A percentile compares a stretch with the other conserved stretches of the same genome.
Evolutionary conservation across 2,329 filamentous ascomycete species (phyloP).

Genomic region (Penicillium vulpinum): DNA sequence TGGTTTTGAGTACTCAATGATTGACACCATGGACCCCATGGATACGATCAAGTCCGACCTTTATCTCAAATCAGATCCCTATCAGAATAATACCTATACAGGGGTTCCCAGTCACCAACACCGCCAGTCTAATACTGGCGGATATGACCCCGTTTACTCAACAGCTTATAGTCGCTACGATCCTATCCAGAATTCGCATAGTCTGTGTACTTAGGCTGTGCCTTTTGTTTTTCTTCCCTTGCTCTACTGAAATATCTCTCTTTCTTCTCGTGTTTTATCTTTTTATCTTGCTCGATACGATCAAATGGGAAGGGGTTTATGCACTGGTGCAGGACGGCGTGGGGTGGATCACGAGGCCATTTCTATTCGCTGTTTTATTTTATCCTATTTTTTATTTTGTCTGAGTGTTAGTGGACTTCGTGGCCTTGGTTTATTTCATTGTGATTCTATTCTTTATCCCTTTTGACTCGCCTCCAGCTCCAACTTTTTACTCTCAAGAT

Average conservation of each 20-base stretch:
- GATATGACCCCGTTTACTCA: constrained; percentile 35
- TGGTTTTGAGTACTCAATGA: constrained; percentile 38
- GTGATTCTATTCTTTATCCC: constrained; percentile 11
- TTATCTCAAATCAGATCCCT: constrained; percentile 32
- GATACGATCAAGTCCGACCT: constrained; percentile 37
- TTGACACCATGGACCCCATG: constrained; percentile 43
- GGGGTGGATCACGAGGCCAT: constrained; percentile 19
- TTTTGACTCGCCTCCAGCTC: neutral
- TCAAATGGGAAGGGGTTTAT: constrained; percentile 28
- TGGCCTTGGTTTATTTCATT: constrained; percentile 9
- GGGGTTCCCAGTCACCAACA: constrained; percentile 26
- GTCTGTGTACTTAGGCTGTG: constrained; percentile 34
- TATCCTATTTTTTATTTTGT: neutral
- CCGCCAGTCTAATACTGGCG: constrained; percentile 26
- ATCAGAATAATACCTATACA: constrained; percentile 33
- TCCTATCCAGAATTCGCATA: constrained; percentile 34
- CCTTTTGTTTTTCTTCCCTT: neutral
- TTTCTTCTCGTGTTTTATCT: constrained; percentile 6
- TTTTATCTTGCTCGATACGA: constrained; percentile 11
- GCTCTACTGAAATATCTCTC: neutral
- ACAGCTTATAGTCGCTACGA: constrained; percentile 36
- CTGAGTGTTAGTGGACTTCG: neutral
- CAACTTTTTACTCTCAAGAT: neutral
- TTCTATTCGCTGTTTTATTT: constrained; percentile 7
- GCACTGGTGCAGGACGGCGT: constrained; percentile 42